Evolutionary conservation across 1,139 yeast genomes (phyloP).

Genomic region (Saccharomyces hybrid): DNA sequence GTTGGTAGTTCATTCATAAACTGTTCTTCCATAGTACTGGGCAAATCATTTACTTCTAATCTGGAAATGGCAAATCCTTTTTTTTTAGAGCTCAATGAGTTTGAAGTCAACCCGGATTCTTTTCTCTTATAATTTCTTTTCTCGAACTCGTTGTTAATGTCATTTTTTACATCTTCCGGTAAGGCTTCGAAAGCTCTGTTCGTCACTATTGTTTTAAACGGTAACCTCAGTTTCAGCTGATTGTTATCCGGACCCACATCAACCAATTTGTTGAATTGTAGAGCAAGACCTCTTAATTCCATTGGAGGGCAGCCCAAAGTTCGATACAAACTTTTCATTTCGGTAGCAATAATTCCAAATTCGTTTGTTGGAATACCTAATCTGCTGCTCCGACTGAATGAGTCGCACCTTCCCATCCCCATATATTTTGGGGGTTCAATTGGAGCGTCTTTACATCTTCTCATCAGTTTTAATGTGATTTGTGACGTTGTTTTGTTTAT

Average conservation of each 20-base stretch:
- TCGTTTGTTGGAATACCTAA: slow-evolving; percentile 63
- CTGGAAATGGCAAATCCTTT: not conserved
- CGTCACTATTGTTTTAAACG: slow-evolving; percentile 8
- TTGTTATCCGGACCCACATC: slow-evolving; percentile 10
- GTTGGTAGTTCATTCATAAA: slow-evolving; percentile 26
- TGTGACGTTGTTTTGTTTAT: slow-evolving; percentile 47
- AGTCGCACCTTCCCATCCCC: slow-evolving; percentile 79
- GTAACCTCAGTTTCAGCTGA: slow-evolving; percentile 11
- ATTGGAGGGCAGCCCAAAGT: slow-evolving; percentile 50
- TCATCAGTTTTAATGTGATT: slow-evolving; percentile 57
- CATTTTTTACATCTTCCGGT: slow-evolving; percentile 13
- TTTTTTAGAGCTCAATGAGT: not conserved
- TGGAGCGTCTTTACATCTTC: slow-evolving; percentile 59
- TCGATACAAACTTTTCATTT: slow-evolving; percentile 50
- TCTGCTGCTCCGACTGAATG: slow-evolving; percentile 48
- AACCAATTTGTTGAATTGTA: slow-evolving; percentile 52
- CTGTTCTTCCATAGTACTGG: slow-evolving; percentile 18
- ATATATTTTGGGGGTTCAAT: slow-evolving; percentile 65
- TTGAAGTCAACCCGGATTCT: not conserved
- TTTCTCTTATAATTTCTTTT: slow-evolving; percentile 9
- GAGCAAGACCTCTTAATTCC: slow-evolving; percentile 73
- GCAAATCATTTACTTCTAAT: slow-evolving; percentile 1
- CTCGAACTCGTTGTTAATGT: slow-evolving; percentile 8
- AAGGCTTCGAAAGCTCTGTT: slow-evolving; percentile 7
- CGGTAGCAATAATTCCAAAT: slow-evolving; percentile 52